Base-by-base conservation (phyloP, 768 basidiomycete genomes). In the Lentinula aciculospora region DNA sequence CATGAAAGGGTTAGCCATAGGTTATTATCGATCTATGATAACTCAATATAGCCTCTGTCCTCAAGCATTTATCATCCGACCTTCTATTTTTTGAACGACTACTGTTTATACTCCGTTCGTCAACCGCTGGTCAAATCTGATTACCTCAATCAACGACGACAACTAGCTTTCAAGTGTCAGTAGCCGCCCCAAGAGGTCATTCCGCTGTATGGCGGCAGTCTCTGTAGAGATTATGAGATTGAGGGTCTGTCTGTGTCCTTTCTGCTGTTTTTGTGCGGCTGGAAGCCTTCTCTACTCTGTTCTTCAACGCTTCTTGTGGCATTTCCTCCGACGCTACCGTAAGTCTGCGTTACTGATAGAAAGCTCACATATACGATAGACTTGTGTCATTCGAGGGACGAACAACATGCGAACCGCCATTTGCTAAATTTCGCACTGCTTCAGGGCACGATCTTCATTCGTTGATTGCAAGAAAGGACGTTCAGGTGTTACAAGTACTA, bases 371-470 rank as follows among this genome's bases (percentile, higher is more conserved):
- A 29, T 31, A 48, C 3, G 27, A 31, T 17, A 19, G 27, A 48
- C 4, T 29, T 34, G 49, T 50, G 31, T 12, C 34, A 34, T 50
- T 32, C 49, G 34, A 53, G 51, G 51, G 51, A 53, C 51, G 51
- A 53, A 53, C 51, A 53, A 40, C 34, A 37, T 17, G 19, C 3
- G 36, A 53, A 21, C 51, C 51, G 51, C 27, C 51, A 39, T 27
- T 27, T 23, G 12, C 23, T 6, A 34, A 53, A 32, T 19, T 51
- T 45, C 25, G 1, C 44, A 21, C 46, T 29, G 23, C 19, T 29
- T 25, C 51, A 53, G 51, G 51, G 51, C 51, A 27, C 13, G 51
- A 5, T 53, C 39, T 15, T 25, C 37, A 53, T 53, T 53, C 34
- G 51, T 36, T 37, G 32, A 23, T 53, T 36, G 8, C 21, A 25